phyloP scores from a whole-genome alignment of 1,139 yeast genomes.

The Candida pseudoviswanathii region DNA sequence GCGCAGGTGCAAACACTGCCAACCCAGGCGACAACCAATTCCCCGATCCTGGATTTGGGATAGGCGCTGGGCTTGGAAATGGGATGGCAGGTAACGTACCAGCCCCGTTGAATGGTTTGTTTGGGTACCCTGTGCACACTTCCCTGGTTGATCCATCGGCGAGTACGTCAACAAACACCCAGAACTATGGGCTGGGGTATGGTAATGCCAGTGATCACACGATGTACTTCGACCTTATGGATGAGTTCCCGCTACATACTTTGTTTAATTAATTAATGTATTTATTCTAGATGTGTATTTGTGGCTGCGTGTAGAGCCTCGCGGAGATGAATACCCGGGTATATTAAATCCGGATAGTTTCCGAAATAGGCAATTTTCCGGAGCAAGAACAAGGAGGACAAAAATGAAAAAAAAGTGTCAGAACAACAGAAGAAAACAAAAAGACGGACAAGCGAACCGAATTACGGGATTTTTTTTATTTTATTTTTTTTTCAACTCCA shows the following conservation, averaged over 20 bases:
- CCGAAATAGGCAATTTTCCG: neutral
- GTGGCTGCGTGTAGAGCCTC: neutral
- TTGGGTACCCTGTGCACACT: constrained; percentile 6
- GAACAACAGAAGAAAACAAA: too few species aligned
- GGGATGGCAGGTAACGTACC: neutral
- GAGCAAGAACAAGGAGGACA: neutral
- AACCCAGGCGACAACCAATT: neutral
- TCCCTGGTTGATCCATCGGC: too few species aligned
- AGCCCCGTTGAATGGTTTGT: neutral
- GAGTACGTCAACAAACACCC: constrained; percentile 3
- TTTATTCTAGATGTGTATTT: neutral
- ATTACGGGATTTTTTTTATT: neutral
- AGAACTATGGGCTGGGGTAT: too few species aligned
- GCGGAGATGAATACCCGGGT: too few species aligned
- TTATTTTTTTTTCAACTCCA: neutral
- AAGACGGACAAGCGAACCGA: neutral
- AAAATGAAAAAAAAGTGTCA: neutral
- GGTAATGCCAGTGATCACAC: neutral
- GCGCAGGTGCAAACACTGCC: too few species aligned
- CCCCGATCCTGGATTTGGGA: neutral
- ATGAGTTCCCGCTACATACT: constrained; percentile 26
- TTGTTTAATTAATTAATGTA: constrained; percentile 8
- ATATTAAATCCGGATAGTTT: neutral
- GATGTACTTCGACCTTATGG: constrained; percentile 24
- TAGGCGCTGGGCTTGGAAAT: neutral